Base-by-base conservation (phyloP, 164 flowering plant genomes). In the Stephania cephalantha region DNA sequence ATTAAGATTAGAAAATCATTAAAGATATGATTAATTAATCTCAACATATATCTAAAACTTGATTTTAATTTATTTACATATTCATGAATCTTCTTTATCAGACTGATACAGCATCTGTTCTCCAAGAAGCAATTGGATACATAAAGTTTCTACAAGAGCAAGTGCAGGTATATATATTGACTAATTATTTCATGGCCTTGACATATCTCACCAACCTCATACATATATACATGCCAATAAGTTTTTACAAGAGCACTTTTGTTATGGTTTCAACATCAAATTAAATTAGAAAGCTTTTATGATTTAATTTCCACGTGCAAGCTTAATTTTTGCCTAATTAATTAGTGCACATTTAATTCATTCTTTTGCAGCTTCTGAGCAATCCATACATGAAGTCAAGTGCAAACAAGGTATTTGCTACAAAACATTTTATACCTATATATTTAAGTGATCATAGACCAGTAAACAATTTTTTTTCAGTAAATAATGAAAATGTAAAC, bases 61-160 rank as follows among this genome's bases (percentile, higher is more conserved):
- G 42, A 1, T 45, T 25, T 70, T 45, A 70, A 74, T 64, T 20
- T 58, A 12, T 30, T 68, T 48, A 18, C 50, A 20, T 25, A 25
- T 31, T 5, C 29, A 11, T 31, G 18, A 46, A 46, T 73, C 5
- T n/a, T 31, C 48, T 22, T 82, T 78, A 2, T 31, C 88, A 90
- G 94, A 90, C 94, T 12, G 94, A 90, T 73, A 86, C 94, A 17
- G 94, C 94, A 69, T 90, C 94, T 48, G 94, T 88, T 46, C 82
- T 90, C 10, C 78, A 72, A 8, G 94, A 90, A 83, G 87, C 94
- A 69, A 86, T 90, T 71, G 84, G 82, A 13, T 86, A 83, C 71
- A 90, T 90, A 53, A 87, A 82, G 79, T 88, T 83, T 69, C 80
- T 87, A 20, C 90, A 89, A 82, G 91, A 89, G 73, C 91, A 88